A percentile compares a stretch with the other conserved stretches of the same genome.
Evolutionary conservation across 768 basidiomycete species (phyloP).

Genomic region (Psilocybe azurescens): DNA sequence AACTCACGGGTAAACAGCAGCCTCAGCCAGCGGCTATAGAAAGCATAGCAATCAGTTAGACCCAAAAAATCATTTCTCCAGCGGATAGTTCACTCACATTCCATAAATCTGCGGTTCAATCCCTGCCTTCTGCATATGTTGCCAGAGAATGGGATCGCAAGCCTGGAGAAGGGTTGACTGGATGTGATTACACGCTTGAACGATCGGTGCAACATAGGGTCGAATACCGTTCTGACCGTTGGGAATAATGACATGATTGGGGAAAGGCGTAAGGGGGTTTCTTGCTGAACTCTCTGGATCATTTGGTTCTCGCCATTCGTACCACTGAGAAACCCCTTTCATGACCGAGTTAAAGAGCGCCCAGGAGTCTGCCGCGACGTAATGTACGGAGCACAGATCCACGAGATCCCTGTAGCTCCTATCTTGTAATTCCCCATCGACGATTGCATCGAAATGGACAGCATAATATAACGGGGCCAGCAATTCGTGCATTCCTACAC

Average conservation of each 20-base stretch:
- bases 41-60: conserved; percentile 8
- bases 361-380: conserved; percentile 90
- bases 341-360: conserved; percentile 82
- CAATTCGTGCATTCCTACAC: conserved; percentile 93
- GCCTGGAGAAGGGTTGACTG: conserved; percentile 75
- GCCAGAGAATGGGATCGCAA: conserved; percentile 82
- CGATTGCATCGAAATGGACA: conserved; percentile 81
- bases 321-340: conserved; percentile 80
- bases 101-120: conserved; percentile 98
- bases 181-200: conserved; percentile 80
- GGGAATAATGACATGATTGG: conserved; percentile 49
- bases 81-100: conserved; percentile 64
- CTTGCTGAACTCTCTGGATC: conserved; percentile 8
- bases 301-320: conserved; percentile 65
- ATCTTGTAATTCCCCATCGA: conserved; percentile 34
- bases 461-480: conserved; percentile 88
- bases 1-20: conserved; percentile 95
- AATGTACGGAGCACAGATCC: conserved; percentile 68
- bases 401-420: conserved; percentile 42
- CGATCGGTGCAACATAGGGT: conserved; percentile 83
- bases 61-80: conserved; percentile 5
- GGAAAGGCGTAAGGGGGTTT: conserved; percentile 38
- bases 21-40: conserved; percentile 85
- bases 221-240: conserved; percentile 55
- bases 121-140: conserved; percentile 74